Percentiles rank a stretch among this genome's conserved stretches.
phyloP scores from a whole-genome alignment of 805 yeast genomes.

The Wickerhamomyces pijperi region DNA sequence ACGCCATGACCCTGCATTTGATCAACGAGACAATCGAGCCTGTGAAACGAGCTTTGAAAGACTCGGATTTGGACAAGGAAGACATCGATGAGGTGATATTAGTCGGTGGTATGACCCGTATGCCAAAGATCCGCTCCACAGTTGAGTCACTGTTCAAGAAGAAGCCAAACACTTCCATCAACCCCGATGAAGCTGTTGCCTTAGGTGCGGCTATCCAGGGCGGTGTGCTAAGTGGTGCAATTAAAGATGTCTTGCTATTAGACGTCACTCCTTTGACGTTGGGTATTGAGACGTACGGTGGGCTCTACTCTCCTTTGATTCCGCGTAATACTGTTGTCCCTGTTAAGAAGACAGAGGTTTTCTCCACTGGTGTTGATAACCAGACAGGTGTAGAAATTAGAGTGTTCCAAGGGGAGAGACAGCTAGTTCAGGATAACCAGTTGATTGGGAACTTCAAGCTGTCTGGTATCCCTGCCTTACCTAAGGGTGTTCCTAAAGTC shows the following conservation, averaged over 20 bases:
- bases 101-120: constrained; percentile 87
- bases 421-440: constrained; percentile 68
- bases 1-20: constrained; percentile 51
- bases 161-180: constrained; percentile 60
- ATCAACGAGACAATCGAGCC: constrained; percentile 63
- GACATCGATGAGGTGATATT: constrained; percentile 67
- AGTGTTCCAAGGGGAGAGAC: constrained; percentile 75
- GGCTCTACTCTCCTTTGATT: constrained; percentile 68
- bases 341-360: constrained; percentile 58
- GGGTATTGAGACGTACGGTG: constrained; percentile 81
- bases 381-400: constrained; percentile 77
- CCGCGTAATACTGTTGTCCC: constrained; percentile 75
- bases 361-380: constrained; percentile 76
- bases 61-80: constrained; percentile 53
- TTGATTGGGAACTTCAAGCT: constrained; percentile 65
- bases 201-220: constrained; percentile 88
- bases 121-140: constrained; percentile 65
- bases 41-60: constrained; percentile 62
- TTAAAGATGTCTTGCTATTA: constrained; percentile 62
- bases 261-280: constrained; percentile 79
- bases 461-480: constrained; percentile 62
- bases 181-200: constrained; percentile 92
- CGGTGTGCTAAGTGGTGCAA: constrained; percentile 75
- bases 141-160: constrained; percentile 51
- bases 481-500: constrained; percentile 74